Conservation (phyloP, 441 rosid genomes). For the Bocquillonia castaneifolia region DNA sequence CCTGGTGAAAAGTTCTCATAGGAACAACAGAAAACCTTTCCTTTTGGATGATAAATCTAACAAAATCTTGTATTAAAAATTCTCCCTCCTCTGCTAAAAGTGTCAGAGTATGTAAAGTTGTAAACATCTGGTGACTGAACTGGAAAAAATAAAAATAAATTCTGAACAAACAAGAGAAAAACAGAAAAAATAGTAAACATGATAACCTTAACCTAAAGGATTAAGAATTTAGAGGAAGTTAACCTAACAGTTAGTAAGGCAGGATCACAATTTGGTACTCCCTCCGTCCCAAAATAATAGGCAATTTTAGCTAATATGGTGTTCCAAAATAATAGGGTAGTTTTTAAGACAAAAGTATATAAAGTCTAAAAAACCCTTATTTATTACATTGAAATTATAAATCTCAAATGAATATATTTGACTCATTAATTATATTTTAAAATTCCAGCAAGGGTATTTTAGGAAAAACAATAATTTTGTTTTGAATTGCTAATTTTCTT, state of each 20-base stretch:
- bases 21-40: not conserved
- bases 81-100: too few species aligned
- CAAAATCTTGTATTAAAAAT: not conserved
- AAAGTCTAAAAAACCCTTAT: too few species aligned
- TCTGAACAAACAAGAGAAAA: not conserved
- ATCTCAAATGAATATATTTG: too few species aligned
- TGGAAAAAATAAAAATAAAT: not conserved
- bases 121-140: not conserved
- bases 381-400: too few species aligned
- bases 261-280: not conserved
- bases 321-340: too few species aligned
- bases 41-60: not conserved
- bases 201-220: not conserved
- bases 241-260: slow-evolving; percentile 8
- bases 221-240: not conserved
- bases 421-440: too few species aligned
- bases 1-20: not conserved
- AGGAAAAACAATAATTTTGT: too few species aligned
- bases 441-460: too few species aligned
- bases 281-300: too few species aligned
- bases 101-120: not conserved
- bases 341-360: too few species aligned
- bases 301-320: too few species aligned
- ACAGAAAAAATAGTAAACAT: not conserved
- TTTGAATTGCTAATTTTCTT: too few species aligned